Evolutionary conservation across 2,329 filamentous ascomycete genomes (phyloP), one percentile per base, ranked within the genome.

Genomic region (Fusarium guadeloupense): DNA sequence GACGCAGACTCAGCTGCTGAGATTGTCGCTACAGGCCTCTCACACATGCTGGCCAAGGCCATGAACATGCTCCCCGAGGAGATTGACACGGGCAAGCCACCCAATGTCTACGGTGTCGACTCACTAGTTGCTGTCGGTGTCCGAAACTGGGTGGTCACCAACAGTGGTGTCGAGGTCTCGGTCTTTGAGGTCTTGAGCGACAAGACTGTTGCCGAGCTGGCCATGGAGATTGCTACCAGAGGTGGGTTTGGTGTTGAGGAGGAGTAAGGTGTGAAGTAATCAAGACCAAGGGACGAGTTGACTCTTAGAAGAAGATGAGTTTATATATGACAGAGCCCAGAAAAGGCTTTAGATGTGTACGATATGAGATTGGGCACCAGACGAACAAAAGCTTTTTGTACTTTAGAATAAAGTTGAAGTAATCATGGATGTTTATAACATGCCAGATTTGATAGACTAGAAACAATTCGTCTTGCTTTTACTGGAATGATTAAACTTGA

Each of bases 121-220:
- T 83, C 80, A 0, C 74, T 85, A 8, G 78, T 83, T 6, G 81
- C 81, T 2, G 79, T 84, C n/a, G 79, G 78, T 10, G 71, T 83
- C 8, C 76, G 81, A n/a, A 83, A 78, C 60, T 84, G 81, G 81
- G 76, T 84, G 6, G 71, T 76, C 2, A 73, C 75, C 42, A 78
- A 79, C 58, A 79, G 78, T 14, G 73, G 74, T 3, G 78, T 78
- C 1, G 74, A 80, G 44, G 66, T 83, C 4, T 78, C 79, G 0
- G 76, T 83, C 3, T 82, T 83, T 60, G 79, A 83, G 50, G 75
- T 83, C 14, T 63, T 83, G 48, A 77, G 78, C 39, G 77, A 79
- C 47, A 72, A 64, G 33, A 77, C 77, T n/a, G 72, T 82, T 20
- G 55, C 59, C 0, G 74, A 79, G 38, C 59, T 81, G 52, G 74